phyloP scores from a whole-genome alignment of 78 protist species.

The Cyanophora paradoxa region DNA sequence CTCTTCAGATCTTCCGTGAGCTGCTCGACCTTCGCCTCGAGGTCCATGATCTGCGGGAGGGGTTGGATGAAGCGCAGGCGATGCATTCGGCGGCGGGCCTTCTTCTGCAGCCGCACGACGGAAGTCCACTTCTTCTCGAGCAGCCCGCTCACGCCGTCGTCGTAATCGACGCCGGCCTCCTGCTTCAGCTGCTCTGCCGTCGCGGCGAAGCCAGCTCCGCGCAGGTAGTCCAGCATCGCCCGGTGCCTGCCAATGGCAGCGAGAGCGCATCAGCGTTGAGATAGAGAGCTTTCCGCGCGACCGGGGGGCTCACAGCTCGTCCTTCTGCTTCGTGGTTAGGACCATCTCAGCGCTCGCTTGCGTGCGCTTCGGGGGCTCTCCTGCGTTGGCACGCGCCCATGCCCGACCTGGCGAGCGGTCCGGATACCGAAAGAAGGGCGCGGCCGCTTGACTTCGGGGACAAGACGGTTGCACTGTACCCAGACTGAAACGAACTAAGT shows the following conservation, averaged over 20 bases:
- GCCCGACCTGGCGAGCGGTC: too few relatives aligned
- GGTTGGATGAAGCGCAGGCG: not conserved
- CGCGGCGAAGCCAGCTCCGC: too few relatives aligned
- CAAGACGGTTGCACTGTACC: too few relatives aligned
- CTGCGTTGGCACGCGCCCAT: too few relatives aligned
- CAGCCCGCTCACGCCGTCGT: slow-evolving; percentile 22
- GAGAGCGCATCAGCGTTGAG: too few relatives aligned
- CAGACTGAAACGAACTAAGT: too few relatives aligned
- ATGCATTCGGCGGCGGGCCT: not conserved
- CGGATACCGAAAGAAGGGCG: too few relatives aligned
- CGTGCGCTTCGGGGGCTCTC: too few relatives aligned
- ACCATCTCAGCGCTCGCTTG: too few relatives aligned
- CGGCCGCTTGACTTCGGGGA: too few relatives aligned
- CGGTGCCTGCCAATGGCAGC: not conserved
- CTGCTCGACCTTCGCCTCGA: slow-evolving; percentile 49
- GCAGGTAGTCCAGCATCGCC: not conserved
- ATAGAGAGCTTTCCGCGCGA: too few relatives aligned
- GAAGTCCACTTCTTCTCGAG: slow-evolving; percentile 78
- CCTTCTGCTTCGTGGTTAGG: not conserved
- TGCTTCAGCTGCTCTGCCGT: not conserved
- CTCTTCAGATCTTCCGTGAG: slow-evolving; percentile 51
- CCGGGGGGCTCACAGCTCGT: slow-evolving; percentile 3
- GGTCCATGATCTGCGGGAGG: slow-evolving; percentile 28
- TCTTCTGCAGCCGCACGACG: slow-evolving; percentile 61
- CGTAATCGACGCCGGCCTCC: not conserved